These are phyloP conservation scores for Verticillium albo-atrum DNA, from an alignment of 2,329 filamentous ascomycete genomes.

Conservation along the genomic window DNA sequence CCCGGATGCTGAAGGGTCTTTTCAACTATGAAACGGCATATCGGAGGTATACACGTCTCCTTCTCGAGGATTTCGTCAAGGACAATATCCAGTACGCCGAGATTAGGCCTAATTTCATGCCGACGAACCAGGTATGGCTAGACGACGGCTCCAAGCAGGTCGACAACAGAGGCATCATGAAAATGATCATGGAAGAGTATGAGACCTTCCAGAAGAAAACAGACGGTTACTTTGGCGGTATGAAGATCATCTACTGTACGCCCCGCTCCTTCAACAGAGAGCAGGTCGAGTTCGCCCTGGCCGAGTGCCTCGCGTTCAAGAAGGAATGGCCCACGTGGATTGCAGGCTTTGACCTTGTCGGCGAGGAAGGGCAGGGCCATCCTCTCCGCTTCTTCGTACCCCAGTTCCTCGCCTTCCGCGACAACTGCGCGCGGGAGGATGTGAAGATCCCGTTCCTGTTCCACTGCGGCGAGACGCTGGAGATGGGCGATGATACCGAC, in stretches of 20 bases:
- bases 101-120: conserved; percentile 65
- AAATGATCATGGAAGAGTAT: conserved; percentile 54
- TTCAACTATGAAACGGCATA: conserved; percentile 64
- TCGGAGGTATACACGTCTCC: conserved; percentile 52
- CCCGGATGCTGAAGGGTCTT: conserved; percentile 68
- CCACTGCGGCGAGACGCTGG: conserved; percentile 72
- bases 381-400: conserved; percentile 52
- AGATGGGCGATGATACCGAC: conserved; percentile 59
- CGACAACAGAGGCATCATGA: conserved; percentile 55
- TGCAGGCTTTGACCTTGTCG: conserved; percentile 67
- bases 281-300: conserved; percentile 46
- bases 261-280: conserved; percentile 52
- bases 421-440: conserved; percentile 38
- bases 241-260: conserved; percentile 70
- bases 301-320: conserved; percentile 61
- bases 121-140: conserved; percentile 54
- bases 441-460: conserved; percentile 68
- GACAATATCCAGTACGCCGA: conserved; percentile 70
- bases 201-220: conserved; percentile 35
- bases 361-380: conserved; percentile 58
- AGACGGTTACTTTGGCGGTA: conserved; percentile 49
- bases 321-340: conserved; percentile 51
- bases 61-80: conserved; percentile 56
- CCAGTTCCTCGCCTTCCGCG: conserved; percentile 53
- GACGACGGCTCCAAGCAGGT: conserved; percentile 50